Base-by-base conservation (phyloP, 1,139 yeast genomes). In the Pichia sp. region DNA sequence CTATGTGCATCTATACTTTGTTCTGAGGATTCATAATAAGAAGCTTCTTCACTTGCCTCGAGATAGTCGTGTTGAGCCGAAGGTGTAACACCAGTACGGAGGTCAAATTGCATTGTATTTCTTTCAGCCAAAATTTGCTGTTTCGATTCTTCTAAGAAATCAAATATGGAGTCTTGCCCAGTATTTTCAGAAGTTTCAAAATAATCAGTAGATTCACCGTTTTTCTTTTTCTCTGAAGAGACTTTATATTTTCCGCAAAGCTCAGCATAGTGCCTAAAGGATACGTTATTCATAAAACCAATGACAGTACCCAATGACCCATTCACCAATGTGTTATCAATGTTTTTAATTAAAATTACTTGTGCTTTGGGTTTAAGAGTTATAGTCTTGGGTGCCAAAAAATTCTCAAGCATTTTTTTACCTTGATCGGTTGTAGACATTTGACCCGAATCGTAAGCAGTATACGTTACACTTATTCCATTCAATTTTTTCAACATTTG, bases 261-360 rank as follows among this genome's bases (percentile, higher is more conserved):
- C 14, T 14, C 8, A 5, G 16, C 14, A 26, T 18, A 33, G 14
- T n/a, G 10, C 15, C 18, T 26, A 45, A 66, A 75, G 0, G 80
- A 72, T 26, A 76, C 77, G 16, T 74, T 74, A 42, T 73, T 76
- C 57, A 82, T 66, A 53, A 91, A 89, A 43, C 78, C 94, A 23
- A 88, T 61, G 2, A 91, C 89, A 47, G 74, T 81, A 0, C 99
- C 99, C 35, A 91, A 65, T 0, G 96, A 80, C 0, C 99, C 99
- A 62, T 91, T 91, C 5, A 93, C 98, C 35, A 91, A 68, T 1
- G 83, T 76, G 21, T 80, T 87, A 59, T 89, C 96, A 43, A 85
- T 72, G 59, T 91, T 93, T 60, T 91, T 91, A 46, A 91, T 76
- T 71, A 93, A 80, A 98, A 91, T 93, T 0, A 91, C 98, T 63